Base-by-base conservation (phyloP, 805 yeast genomes). In the Clavispora phyllophila region DNA sequence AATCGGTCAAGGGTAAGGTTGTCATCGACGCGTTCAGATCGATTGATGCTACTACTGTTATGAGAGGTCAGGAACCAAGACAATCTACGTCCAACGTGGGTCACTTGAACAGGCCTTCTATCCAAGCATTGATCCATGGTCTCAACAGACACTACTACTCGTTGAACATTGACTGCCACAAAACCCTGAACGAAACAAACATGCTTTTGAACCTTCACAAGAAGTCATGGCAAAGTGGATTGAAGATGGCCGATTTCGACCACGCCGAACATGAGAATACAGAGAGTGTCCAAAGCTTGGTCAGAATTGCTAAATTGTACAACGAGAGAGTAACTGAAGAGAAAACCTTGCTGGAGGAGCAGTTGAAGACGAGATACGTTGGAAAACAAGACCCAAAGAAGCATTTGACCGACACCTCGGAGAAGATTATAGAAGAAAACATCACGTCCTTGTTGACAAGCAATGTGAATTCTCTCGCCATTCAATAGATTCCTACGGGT, bases 301-400 rank as follows among this genome's bases (percentile, higher is more conserved):
- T 90, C 39, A 87, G 82, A 64, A 84, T 93, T 51, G 96, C 98
- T 12, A 83, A 82, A 54, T 85, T 82, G 53, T 93, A 93, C 64
- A 87, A 91, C 28, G 84, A 83, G 60, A 79, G 98, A 60, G 90
- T 95, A 40, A 78, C 84, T 53, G 98, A 95, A 65, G 99, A 93
- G 63, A 85, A 84, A 61, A 96, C 87, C 50, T 72, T 93, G 52
- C 72, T 81, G 36, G 95, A 86, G 56, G 96, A 87, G 32, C 93
- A 90, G 64, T 76, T 91, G 54, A 88, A 87, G 65, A 91, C 96
- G 7, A 82, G 99, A 61, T 95, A 91, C 59, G 97, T 93, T 28
- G 99, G 99, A 55, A 90, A 88, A 62, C 97, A 91, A 67, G 99
- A 93, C 65, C 99, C 99, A 33, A 93, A 95, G 80, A 93, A 91